Conservation (phyloP, 176 grass and related monocot genomes). For the Otatea glauca region DNA sequence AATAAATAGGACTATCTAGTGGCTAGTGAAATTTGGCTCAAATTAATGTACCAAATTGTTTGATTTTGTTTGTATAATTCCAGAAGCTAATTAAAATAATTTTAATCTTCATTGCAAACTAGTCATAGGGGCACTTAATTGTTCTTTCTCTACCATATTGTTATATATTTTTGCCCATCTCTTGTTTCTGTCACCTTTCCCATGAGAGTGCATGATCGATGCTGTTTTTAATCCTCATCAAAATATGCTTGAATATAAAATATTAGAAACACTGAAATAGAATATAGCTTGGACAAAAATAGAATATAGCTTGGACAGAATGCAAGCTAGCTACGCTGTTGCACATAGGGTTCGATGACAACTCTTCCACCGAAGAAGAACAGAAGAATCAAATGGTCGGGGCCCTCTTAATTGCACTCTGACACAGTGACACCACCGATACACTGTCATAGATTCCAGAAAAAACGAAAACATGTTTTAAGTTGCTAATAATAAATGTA, state of each 20-base stretch:
- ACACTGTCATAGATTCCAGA: conserved; percentile 53
- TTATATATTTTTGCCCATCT: neutral
- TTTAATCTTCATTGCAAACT: neutral
- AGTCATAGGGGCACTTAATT: neutral
- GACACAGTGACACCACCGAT: conserved; percentile 59
- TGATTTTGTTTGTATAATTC: neutral
- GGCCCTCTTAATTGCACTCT: conserved; percentile 74
- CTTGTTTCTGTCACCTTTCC: neutral
- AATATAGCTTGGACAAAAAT: conserved; percentile 65
- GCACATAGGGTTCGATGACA: conserved; percentile 68
- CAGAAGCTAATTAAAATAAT: neutral
- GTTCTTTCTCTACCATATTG: neutral
- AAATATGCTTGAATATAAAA: conserved; percentile 12
- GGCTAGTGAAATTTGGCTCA: neutral
- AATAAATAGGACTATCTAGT: neutral
- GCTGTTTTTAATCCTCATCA: neutral
- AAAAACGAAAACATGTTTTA: conserved; percentile 27
- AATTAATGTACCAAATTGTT: neutral
- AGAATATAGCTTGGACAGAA: conserved; percentile 67
- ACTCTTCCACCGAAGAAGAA: conserved; percentile 46
- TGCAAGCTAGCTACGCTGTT: conserved; percentile 64
- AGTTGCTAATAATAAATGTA: neutral
- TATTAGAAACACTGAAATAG: conserved; percentile 24
- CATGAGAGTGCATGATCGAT: neutral
- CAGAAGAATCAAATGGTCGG: conserved; percentile 75